Conservation (phyloP, 1,284 basidiomycete genomes). For the Ganoderma resinaceum region DNA sequence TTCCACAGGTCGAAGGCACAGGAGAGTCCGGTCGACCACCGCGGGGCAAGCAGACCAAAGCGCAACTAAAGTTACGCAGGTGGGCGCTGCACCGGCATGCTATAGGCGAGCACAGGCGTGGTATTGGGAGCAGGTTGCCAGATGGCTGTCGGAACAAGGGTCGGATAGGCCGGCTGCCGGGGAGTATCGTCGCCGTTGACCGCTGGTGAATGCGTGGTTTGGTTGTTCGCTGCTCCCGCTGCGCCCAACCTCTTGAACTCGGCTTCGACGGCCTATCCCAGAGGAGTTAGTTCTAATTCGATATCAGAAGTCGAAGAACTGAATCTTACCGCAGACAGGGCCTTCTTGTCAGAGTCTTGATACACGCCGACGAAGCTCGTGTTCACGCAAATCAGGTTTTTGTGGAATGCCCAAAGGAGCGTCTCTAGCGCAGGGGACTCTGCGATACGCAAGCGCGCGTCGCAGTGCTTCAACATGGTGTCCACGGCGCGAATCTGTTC, state of each 20-base stretch:
- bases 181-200: neutral
- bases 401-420: slow-evolving; percentile 5
- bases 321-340: neutral
- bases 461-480: slow-evolving; percentile 30
- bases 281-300: neutral
- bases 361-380: slow-evolving; percentile 1
- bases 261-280: neutral
- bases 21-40: neutral
- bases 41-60: neutral
- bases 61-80: neutral
- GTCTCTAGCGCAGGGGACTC: slow-evolving; percentile 10
- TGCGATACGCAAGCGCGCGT: slow-evolving; percentile 22
- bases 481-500: slow-evolving; percentile 44
- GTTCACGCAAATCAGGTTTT: neutral
- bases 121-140: slow-evolving; percentile 3
- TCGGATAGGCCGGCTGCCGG: neutral
- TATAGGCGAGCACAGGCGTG: neutral
- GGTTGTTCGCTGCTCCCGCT: neutral
- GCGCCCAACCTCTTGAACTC: neutral
- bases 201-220: neutral
- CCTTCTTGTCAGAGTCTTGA: slow-evolving; percentile 5
- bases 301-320: neutral
- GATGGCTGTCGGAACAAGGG: slow-evolving; percentile 3
- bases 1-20: neutral
- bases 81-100: neutral